Percentiles rank a stretch among this genome's conserved stretches.
phyloP scores from a whole-genome alignment of 2,329 filamentous ascomycete species.

The Incumbomyces delicatus region DNA sequence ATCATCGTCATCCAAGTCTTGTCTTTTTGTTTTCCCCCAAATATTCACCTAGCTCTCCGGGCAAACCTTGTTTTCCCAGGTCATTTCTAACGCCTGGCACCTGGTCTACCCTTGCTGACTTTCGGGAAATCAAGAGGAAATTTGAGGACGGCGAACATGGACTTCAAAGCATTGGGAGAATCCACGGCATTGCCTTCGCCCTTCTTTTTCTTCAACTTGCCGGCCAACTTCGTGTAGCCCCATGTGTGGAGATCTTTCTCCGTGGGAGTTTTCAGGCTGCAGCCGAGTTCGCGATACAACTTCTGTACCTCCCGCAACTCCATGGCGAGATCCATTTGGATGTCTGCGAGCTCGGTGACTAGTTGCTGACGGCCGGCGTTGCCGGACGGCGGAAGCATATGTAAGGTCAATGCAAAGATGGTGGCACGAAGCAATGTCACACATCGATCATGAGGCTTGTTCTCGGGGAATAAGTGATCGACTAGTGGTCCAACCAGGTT shows the following conservation, averaged over 20 bases:
- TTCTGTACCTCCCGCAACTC: conserved; percentile 27
- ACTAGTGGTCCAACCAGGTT: conserved; percentile 32
- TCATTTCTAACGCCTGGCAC: background rate
- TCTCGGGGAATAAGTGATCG: conserved; percentile 32
- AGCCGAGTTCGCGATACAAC: conserved; percentile 39
- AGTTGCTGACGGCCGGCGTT: conserved; percentile 25
- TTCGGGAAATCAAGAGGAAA: conserved; percentile 79
- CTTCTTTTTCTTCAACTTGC: conserved; percentile 47
- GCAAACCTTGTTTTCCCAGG: no score
- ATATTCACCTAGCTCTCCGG: no score
- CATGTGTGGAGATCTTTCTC: conserved; percentile 34
- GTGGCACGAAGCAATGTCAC: conserved; percentile 36
- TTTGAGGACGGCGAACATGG: conserved; percentile 58
- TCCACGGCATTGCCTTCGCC: conserved; percentile 52
- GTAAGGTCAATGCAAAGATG: conserved; percentile 37
- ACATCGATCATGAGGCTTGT: conserved; percentile 29
- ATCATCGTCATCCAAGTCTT: no score
- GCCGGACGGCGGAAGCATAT: conserved; percentile 34
- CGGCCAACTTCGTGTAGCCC: conserved; percentile 24
- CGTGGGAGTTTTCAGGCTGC: conserved; percentile 31
- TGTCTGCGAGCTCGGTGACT: conserved; percentile 34
- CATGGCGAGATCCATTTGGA: conserved; percentile 35
- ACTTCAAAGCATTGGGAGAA: conserved; percentile 14
- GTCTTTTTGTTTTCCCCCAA: no score
- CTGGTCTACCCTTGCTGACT: conserved; percentile 30